Conservation (phyloP, 2,329 filamentous ascomycete species). For the Epichloe coenophiala region DNA sequence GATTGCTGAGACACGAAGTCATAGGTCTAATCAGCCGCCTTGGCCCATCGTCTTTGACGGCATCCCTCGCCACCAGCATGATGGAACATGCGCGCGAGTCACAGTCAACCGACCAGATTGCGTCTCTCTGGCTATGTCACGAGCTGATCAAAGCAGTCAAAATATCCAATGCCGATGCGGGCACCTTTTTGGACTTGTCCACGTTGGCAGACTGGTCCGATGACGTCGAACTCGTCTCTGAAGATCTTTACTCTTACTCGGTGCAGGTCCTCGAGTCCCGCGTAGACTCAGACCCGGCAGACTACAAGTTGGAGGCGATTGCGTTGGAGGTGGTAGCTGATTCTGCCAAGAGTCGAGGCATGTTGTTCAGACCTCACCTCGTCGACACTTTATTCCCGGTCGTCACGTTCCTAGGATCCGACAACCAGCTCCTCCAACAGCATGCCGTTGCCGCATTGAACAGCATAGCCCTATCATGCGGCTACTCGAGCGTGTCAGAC, state of each 20-base stretch:
- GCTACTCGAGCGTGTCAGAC: conserved; percentile 59
- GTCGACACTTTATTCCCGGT: conserved; percentile 86
- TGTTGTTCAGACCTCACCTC: conserved; percentile 67
- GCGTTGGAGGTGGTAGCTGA: conserved; percentile 71
- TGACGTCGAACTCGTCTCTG: conserved; percentile 32
- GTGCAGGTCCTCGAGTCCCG: conserved; percentile 46
- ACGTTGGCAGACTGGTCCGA: conserved; percentile 23
- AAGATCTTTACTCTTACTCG: conserved; percentile 59
- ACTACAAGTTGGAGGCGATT: conserved; percentile 66
- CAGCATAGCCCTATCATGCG: conserved; percentile 60
- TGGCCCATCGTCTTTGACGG: conserved; percentile 43
- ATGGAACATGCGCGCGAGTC: conserved; percentile 48
- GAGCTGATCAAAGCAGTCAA: conserved; percentile 51
- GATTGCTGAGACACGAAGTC: conserved; percentile 43
- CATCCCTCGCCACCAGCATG: conserved; percentile 51
- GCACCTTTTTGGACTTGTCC: conserved; percentile 50
- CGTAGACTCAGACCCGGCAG: conserved; percentile 32
- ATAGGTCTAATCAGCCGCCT: conserved; percentile 41
- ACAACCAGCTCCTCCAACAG: conserved; percentile 50
- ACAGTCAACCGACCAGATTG: conserved; percentile 44
- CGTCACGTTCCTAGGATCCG: conserved; percentile 73
- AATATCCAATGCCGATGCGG: conserved; percentile 37
- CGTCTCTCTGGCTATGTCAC: conserved; percentile 70
- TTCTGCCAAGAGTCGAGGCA: conserved; percentile 52
- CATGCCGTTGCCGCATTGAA: conserved; percentile 80